These are phyloP conservation scores for Yamadazyma triangularis DNA, from an alignment of 1,139 yeast species.

Conservation along the genomic window DNA sequence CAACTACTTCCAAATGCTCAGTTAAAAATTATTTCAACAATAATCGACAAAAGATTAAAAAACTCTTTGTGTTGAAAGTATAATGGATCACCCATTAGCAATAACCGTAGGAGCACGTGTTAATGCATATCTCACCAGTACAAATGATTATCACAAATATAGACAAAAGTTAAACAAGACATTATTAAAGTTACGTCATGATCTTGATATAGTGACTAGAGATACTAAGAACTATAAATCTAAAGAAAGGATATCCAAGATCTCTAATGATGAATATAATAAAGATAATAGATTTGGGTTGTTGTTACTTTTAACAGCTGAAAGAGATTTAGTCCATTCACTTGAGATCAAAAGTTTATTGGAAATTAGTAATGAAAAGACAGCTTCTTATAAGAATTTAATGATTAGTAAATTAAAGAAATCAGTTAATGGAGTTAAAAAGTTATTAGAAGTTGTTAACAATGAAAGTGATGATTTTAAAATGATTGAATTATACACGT, in stretches of 20 bases:
- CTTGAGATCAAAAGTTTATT: slow-evolving; percentile 56
- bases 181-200: slow-evolving; percentile 53
- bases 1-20: too few relatives aligned
- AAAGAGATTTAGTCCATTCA: slow-evolving; percentile 66
- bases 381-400: slow-evolving; percentile 45
- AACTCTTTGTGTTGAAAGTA: not conserved
- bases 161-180: slow-evolving; percentile 43
- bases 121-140: slow-evolving; percentile 45
- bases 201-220: slow-evolving; percentile 50
- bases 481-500: slow-evolving; percentile 56
- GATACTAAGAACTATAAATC: slow-evolving; percentile 52
- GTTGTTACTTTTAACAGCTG: slow-evolving; percentile 53
- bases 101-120: slow-evolving; percentile 45
- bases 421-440: slow-evolving; percentile 44
- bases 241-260: slow-evolving; percentile 39
- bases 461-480: slow-evolving; percentile 26
- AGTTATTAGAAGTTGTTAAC: slow-evolving; percentile 39
- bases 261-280: slow-evolving; percentile 43
- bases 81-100: slow-evolving; percentile 36
- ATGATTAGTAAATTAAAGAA: slow-evolving; percentile 66
- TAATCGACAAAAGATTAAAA: not conserved
- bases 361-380: slow-evolving; percentile 46
- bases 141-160: slow-evolving; percentile 49
- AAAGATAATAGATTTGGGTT: slow-evolving; percentile 43
- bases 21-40: too few relatives aligned